phyloP scores from a whole-genome alignment of 352 stramenopile genomes.

The Blastocystis sp. region DNA sequence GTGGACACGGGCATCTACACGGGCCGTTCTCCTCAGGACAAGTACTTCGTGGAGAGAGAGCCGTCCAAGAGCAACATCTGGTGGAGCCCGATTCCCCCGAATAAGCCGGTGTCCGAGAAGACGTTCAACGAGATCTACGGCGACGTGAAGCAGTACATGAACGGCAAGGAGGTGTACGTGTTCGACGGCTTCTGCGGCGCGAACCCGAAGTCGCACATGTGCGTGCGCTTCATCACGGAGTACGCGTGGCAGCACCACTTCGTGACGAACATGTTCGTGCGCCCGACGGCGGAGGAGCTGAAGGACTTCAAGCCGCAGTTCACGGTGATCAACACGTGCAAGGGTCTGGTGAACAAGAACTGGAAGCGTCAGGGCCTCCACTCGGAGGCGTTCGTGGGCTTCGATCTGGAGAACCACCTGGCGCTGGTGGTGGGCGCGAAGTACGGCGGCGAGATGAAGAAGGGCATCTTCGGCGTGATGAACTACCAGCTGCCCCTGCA shows the following conservation, averaged over 20 bases:
- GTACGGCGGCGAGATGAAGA: slow-evolving; percentile 98
- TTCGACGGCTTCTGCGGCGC: slow-evolving; percentile 92
- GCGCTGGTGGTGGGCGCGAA: slow-evolving; percentile 90
- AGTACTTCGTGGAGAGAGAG: slow-evolving; percentile 91
- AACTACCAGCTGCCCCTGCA: slow-evolving; percentile 93
- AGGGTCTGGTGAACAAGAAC: slow-evolving; percentile 84
- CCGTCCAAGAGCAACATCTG: slow-evolving; percentile 88
- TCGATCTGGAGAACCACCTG: slow-evolving; percentile 91
- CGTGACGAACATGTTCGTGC: slow-evolving; percentile 92
- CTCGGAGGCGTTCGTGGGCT: slow-evolving; percentile 90
- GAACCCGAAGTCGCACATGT: slow-evolving; percentile 85
- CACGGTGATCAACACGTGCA: slow-evolving; percentile 95
- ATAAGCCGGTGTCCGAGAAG: slow-evolving; percentile 85
- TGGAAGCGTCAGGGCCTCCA: slow-evolving; percentile 89
- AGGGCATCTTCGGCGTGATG: slow-evolving; percentile 96
- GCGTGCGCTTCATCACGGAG: slow-evolving; percentile 94
- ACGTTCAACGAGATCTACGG: slow-evolving; percentile 92
- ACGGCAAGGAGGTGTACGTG: slow-evolving; percentile 87
- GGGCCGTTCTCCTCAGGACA: slow-evolving; percentile 93
- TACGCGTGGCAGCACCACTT: slow-evolving; percentile 96
- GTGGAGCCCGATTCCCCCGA: slow-evolving; percentile 87
- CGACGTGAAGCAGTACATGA: slow-evolving; percentile 88
- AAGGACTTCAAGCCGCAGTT: slow-evolving; percentile 92
- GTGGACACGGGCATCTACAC: slow-evolving; percentile 98
- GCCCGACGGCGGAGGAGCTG: slow-evolving; percentile 76